These are phyloP conservation scores for Emericellopsis cladophorae DNA, from an alignment of 2,329 filamentous ascomycete genomes.

Conservation along the genomic window DNA sequence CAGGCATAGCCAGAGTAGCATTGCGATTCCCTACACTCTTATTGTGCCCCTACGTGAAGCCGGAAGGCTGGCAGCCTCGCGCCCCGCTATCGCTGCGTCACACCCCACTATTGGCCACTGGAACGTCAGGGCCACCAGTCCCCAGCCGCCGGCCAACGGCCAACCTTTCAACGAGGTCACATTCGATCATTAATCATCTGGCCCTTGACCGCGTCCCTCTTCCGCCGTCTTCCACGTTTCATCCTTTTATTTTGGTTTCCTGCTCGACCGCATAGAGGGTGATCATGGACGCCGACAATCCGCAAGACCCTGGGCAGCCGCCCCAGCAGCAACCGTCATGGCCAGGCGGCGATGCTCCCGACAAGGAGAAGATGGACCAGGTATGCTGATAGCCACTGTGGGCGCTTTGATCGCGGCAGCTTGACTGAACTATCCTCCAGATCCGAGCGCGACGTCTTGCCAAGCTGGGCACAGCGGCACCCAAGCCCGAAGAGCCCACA, in stretches of 20 bases:
- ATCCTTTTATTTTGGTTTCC: too few species aligned
- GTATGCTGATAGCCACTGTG: constrained; percentile 18
- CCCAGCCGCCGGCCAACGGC: too few species aligned
- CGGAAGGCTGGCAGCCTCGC: too few species aligned
- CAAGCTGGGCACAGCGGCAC: constrained; percentile 27
- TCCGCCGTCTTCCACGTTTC: not conserved
- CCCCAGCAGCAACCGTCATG: constrained; percentile 26
- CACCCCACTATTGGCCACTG: too few species aligned
- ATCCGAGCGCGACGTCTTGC: constrained; percentile 37
- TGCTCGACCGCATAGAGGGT: not conserved
- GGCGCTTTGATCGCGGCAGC: too few species aligned
- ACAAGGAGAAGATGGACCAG: constrained; percentile 47
- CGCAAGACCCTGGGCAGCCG: constrained; percentile 11
- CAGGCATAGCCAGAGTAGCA: too few species aligned
- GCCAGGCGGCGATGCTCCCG: constrained; percentile 35
- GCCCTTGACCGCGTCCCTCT: not conserved
- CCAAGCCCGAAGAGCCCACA: constrained; percentile 17
- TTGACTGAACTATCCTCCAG: constrained; percentile 10
- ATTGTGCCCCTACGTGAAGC: too few species aligned
- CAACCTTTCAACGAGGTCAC: too few species aligned
- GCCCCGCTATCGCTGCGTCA: too few species aligned
- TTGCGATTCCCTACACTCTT: too few species aligned
- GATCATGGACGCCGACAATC: constrained; percentile 33
- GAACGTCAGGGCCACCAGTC: too few species aligned
- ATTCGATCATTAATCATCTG: too few species aligned